Evolutionary conservation across 768 basidiomycete species (phyloP).

Genomic region (Coprinopsis sp.): DNA sequence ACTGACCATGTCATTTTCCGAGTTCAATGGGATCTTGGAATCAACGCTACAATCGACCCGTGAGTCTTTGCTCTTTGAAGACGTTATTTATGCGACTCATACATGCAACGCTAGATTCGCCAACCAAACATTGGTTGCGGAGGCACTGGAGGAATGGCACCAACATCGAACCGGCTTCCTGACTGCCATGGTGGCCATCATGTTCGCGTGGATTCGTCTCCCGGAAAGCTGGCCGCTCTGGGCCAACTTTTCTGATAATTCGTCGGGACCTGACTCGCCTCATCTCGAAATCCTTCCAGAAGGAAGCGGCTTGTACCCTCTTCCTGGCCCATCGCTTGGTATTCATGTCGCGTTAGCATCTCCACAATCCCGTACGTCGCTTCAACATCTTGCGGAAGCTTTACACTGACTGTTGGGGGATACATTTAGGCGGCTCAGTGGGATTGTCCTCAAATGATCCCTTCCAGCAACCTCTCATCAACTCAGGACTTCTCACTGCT

Average conservation of each 20-base stretch:
- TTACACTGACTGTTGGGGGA: background rate
- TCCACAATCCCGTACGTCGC: constrained; percentile 8
- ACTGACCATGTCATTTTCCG: constrained; percentile 5
- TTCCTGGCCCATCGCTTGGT: background rate
- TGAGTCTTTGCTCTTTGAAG: background rate
- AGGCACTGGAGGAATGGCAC: constrained; percentile 6
- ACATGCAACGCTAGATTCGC: background rate
- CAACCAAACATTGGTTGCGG: background rate
- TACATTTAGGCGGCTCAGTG: background rate
- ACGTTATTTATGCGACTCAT: background rate
- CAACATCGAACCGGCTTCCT: constrained; percentile 20
- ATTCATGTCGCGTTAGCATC: background rate
- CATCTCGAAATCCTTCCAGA: constrained; percentile 11
- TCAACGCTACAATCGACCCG: constrained; percentile 5
- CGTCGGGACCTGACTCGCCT: constrained; percentile 15
- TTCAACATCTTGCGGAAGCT: background rate
- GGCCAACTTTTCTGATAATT: constrained; percentile 13
- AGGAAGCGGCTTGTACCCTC: constrained; percentile 7
- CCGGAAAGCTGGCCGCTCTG: constrained; percentile 26
- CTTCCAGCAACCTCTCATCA: constrained; percentile 17
- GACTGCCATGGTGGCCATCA: constrained; percentile 27
- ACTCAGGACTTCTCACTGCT: constrained; percentile 19
- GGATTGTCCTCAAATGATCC: background rate
- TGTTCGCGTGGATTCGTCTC: constrained; percentile 26
- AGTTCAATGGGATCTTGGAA: constrained; percentile 3